A percentile compares a stretch with the other conserved stretches of the same genome.
Conservation (phyloP, 306 rosid species). For the Echinosophora koreensis region DNA sequence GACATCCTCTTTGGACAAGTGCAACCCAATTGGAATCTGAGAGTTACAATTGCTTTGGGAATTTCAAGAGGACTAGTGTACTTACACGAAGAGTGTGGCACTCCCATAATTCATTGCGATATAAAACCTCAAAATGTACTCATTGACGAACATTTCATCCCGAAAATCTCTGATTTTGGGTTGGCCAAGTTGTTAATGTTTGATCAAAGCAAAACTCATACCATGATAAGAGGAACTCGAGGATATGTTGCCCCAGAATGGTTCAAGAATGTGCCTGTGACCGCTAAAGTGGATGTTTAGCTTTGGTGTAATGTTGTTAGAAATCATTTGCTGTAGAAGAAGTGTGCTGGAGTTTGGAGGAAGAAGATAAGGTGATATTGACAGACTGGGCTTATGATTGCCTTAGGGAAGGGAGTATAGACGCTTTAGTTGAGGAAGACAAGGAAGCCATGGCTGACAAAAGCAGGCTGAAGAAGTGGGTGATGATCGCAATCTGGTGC, state of each 20-base stretch:
- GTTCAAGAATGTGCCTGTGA: slow-evolving; percentile 59
- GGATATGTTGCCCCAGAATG: slow-evolving; percentile 66
- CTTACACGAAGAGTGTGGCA: slow-evolving; percentile 58
- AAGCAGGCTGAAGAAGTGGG: slow-evolving; percentile 46
- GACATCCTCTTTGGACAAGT: slow-evolving; percentile 45
- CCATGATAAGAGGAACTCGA: slow-evolving; percentile 57
- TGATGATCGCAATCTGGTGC: slow-evolving; percentile 57
- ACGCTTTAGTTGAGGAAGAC: slow-evolving; percentile 48
- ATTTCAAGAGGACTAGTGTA: slow-evolving; percentile 57
- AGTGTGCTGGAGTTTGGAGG: slow-evolving; percentile 41
- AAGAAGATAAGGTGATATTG: slow-evolving; percentile 51
- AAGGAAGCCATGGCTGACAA: slow-evolving; percentile 47
- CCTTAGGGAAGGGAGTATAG: slow-evolving; percentile 40
- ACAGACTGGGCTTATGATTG: slow-evolving; percentile 61
- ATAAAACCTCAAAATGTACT: slow-evolving; percentile 61
- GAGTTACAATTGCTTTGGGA: slow-evolving; percentile 52
- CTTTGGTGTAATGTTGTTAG: slow-evolving; percentile 55
- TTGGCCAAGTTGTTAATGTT: slow-evolving; percentile 54
- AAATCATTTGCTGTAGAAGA: slow-evolving; percentile 58
- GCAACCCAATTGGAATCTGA: slow-evolving; percentile 49
- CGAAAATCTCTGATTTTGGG: slow-evolving; percentile 58
- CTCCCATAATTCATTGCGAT: slow-evolving; percentile 59
- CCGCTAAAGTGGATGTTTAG: slow-evolving; percentile 60
- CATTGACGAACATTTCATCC: slow-evolving; percentile 38
- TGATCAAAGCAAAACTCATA: slow-evolving; percentile 48